Evolutionary conservation across 768 basidiomycete species (phyloP).

Genomic region (Tephrocybe sp.): DNA sequence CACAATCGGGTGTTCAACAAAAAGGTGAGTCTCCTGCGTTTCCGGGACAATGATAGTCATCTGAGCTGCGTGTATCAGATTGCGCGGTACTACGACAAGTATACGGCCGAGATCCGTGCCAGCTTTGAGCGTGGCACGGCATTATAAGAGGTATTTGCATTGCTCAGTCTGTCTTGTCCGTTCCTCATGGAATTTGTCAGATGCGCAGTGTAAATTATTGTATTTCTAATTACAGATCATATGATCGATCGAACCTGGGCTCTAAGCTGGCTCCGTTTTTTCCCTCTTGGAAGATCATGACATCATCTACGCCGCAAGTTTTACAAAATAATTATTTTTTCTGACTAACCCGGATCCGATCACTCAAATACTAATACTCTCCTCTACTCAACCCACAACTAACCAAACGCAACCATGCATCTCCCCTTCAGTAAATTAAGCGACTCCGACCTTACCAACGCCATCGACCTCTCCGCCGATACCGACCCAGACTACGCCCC

Average conservation of each 20-base stretch:
- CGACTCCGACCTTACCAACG: not conserved
- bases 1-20: constrained; percentile 98
- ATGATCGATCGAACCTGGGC: too few relatives aligned
- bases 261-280: too few relatives aligned
- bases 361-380: too few relatives aligned
- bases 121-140: constrained; percentile 98
- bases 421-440: not conserved
- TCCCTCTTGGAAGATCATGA: too few relatives aligned
- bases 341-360: too few relatives aligned
- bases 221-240: too few relatives aligned
- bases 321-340: too few relatives aligned
- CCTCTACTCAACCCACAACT: too few relatives aligned
- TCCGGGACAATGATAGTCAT: constrained; percentile 3
- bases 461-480: not conserved
- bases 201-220: too few relatives aligned
- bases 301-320: too few relatives aligned
- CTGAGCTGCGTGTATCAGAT: constrained; percentile 56
- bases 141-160: constrained; percentile 45
- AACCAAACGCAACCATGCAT: not conserved
- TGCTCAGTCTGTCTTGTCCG: not conserved
- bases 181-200: not conserved
- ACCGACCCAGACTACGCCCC: not conserved
- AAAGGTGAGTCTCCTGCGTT: constrained; percentile 55
- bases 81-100: constrained; percentile 95
- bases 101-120: constrained; percentile 93